phyloP scores from a whole-genome alignment of 441 rosid species.

The Pelargonium australe region DNA sequence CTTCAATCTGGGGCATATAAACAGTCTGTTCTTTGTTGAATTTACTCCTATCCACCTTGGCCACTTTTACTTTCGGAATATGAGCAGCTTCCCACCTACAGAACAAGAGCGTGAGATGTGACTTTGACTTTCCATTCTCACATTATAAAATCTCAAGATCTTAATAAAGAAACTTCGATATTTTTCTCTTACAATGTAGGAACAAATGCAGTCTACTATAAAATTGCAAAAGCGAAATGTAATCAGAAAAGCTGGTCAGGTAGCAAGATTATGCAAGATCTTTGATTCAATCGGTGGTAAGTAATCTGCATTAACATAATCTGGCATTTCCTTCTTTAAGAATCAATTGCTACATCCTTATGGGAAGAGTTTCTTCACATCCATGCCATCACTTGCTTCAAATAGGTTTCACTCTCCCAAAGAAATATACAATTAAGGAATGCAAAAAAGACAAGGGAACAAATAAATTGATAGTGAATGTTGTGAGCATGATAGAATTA shows the following conservation, averaged over 20 bases:
- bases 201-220: background rate
- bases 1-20: slow-evolving; percentile 86
- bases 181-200: background rate
- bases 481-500: slow-evolving; percentile 5
- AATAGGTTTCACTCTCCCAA: background rate
- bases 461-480: background rate
- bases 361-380: background rate
- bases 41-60: slow-evolving; percentile 44
- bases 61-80: slow-evolving; percentile 65
- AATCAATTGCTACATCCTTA: background rate
- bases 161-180: background rate
- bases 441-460: background rate
- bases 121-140: background rate
- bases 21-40: slow-evolving; percentile 48
- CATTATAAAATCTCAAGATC: background rate
- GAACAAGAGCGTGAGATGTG: background rate
- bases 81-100: slow-evolving; percentile 87
- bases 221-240: no score
- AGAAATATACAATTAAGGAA: background rate
- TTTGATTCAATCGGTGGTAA: background rate
- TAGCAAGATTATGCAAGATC: no score
- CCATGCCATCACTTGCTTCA: slow-evolving; percentile 5
- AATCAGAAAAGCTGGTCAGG: no score
- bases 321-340: background rate
- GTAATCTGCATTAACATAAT: background rate